These are phyloP conservation scores for Heimioporus punctisporus DNA, from an alignment of 1,284 basidiomycete species.

Conservation along the genomic window DNA sequence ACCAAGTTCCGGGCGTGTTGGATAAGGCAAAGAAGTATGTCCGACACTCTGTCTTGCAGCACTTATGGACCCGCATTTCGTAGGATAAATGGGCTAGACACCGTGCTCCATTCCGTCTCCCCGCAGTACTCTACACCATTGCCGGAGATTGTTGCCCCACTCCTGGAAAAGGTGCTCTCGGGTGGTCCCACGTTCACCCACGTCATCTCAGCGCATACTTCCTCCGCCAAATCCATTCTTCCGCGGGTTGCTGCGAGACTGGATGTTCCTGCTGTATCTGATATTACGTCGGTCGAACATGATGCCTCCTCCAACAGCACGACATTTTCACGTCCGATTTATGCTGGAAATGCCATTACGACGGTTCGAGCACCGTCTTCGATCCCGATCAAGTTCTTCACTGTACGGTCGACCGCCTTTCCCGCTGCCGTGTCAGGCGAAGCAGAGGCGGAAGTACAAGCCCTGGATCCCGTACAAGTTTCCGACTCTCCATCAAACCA, in stretches of 20 bases:
- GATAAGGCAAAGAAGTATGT: constrained; percentile 81
- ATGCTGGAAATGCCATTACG: constrained; percentile 97
- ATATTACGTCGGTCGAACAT: constrained; percentile 86
- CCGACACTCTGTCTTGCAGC: not conserved
- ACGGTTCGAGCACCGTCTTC: constrained; percentile 82
- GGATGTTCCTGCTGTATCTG: constrained; percentile 87
- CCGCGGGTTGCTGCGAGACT: constrained; percentile 92
- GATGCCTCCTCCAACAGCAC: constrained; percentile 72
- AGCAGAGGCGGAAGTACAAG: constrained; percentile 54
- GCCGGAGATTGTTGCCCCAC: constrained; percentile 54
- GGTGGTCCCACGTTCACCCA: constrained; percentile 74
- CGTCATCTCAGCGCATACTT: constrained; percentile 71
- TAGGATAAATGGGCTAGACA: constrained; percentile 50
- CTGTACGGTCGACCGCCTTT: constrained; percentile 96
- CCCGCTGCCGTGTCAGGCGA: constrained; percentile 64
- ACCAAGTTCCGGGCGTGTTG: constrained; percentile 70
- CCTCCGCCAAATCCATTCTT: constrained; percentile 62
- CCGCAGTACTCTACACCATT: constrained; percentile 51
- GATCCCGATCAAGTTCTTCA: constrained; percentile 91
- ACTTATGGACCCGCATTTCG: constrained; percentile 8
- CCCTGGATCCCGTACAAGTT: constrained; percentile 70
- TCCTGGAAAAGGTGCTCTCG: constrained; percentile 57
- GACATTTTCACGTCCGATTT: constrained; percentile 93
- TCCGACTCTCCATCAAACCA: constrained; percentile 72
- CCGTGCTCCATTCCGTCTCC: constrained; percentile 53